Evolutionary conservation across 768 basidiomycete species (phyloP).

Genomic region (Tylopilus subfusipes): DNA sequence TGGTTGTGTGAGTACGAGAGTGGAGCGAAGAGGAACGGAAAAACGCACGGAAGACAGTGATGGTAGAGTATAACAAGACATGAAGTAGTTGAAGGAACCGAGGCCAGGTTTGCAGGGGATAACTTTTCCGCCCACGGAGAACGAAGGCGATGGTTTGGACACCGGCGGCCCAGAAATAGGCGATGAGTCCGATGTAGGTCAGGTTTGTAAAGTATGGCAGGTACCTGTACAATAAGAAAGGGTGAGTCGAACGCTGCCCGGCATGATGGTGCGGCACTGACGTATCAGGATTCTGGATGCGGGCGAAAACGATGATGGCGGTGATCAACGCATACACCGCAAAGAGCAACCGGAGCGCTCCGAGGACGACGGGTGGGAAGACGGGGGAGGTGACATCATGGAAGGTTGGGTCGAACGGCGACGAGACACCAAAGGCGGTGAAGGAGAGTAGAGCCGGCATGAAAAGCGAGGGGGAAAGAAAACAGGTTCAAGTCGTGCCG

Average conservation of each 20-base stretch:
- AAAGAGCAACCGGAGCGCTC: conserved; percentile 42
- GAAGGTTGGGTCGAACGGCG: conserved; percentile 40
- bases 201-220: conserved; percentile 66
- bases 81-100: conserved; percentile 54
- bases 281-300: conserved; percentile 26
- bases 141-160: conserved; percentile 51
- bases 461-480: not conserved
- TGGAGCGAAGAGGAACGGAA: not conserved
- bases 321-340: conserved; percentile 47
- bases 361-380: conserved; percentile 44
- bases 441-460: conserved; percentile 8
- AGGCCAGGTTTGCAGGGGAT: conserved; percentile 61
- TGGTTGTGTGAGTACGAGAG: not conserved
- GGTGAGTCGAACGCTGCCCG: not conserved
- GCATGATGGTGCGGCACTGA: conserved; percentile 24
- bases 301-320: conserved; percentile 35
- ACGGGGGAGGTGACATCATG: conserved; percentile 41
- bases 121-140: conserved; percentile 32
- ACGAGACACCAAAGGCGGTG: conserved; percentile 32
- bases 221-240: conserved; percentile 37
- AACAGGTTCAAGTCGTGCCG: not conserved
- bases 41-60: conserved; percentile 55
- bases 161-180: conserved; percentile 60
- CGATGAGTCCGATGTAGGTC: conserved; percentile 55
- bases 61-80: conserved; percentile 47